Percentiles rank a stretch among this genome's conserved stretches.
phyloP scores from a whole-genome alignment of 352 stramenopile genomes.

The Phytopythium oedochilum region DNA sequence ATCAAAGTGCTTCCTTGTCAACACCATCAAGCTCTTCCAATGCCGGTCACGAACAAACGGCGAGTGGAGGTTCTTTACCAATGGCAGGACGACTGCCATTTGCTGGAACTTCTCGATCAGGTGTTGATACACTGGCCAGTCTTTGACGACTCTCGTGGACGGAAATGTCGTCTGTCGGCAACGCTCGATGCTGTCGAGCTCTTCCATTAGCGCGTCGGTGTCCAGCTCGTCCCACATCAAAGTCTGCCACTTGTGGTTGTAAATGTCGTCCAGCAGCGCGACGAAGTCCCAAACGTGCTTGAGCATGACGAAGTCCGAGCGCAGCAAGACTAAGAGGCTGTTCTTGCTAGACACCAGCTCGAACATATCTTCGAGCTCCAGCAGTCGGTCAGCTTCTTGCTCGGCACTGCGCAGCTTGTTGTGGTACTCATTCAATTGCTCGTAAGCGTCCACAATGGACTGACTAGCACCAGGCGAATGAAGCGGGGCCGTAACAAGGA shows the following conservation, averaged over 20 bases:
- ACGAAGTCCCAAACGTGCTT: slow-evolving; percentile 94
- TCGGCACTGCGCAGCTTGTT: slow-evolving; percentile 75
- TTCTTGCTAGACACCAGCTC: slow-evolving; percentile 85
- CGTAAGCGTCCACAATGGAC: slow-evolving; percentile 73
- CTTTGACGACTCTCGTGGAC: slow-evolving; percentile 63
- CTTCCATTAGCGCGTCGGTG: slow-evolving; percentile 83
- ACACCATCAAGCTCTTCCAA: slow-evolving; percentile 85
- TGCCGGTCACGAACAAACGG: slow-evolving; percentile 86
- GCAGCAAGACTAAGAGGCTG: slow-evolving; percentile 74
- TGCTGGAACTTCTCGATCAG: slow-evolving; percentile 89
- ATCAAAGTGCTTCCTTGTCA: slow-evolving; percentile 88
- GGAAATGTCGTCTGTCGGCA: slow-evolving; percentile 52
- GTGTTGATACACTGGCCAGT: slow-evolving; percentile 92
- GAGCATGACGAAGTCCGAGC: slow-evolving; percentile 86
- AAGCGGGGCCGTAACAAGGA: slow-evolving; percentile 55
- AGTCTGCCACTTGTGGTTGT: slow-evolving; percentile 79
- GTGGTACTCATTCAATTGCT: slow-evolving; percentile 85
- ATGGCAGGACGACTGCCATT: slow-evolving; percentile 90
- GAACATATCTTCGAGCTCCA: slow-evolving; percentile 95
- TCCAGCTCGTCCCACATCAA: slow-evolving; percentile 88
- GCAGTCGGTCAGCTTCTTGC: slow-evolving; percentile 68
- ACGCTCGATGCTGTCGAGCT: slow-evolving; percentile 83
- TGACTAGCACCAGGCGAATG: slow-evolving; percentile 17
- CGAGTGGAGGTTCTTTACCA: slow-evolving; percentile 87
- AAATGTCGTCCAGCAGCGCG: slow-evolving; percentile 73